Evolutionary conservation across 1,284 basidiomycete genomes (phyloP), one percentile per base, ranked within the genome.

Genomic region (Irpex sp.): DNA sequence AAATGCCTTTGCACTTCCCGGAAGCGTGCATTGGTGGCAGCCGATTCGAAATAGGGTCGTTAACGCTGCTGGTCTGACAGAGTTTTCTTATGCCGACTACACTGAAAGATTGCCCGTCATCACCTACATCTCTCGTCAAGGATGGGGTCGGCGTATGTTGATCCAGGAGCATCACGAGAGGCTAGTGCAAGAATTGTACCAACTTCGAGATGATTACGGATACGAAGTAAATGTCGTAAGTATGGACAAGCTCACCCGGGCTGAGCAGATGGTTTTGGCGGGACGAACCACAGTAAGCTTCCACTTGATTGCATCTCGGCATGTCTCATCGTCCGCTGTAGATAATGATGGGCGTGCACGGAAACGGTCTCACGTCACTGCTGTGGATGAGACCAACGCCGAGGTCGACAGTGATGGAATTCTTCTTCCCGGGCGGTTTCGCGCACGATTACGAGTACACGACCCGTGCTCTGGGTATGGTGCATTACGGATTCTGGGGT

Each of bases 341-440:
- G 90, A 89, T 94, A 68, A 83, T 94, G 84, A 88, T 94, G 83
- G 92, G 93, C 62, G 88, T 95, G 15, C 93, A 95, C 70, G 93
- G 93, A 7, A 93, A 94, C 71, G 93, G 92, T 51, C 75, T 95
- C 43, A 94, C 93, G 0, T 84, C 90, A 9, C 78, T 94, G 1
- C 71, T 95, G 4, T 95, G 92, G 93, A 94, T 95, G 92, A 86
- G 88, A 33, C 90, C 91, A 0, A 83, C 82, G 1, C 84, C 84
- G 8, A 79, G 86, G 15, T 81, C 89, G 17, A 93, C 91, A 0
- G 90, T 94, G 55, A 93, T 95, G 76, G 94, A 96, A 71, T 94
- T 95, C 75, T 94, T 95, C 77, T 94, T 79, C 74, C 92, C 93
- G 2, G 81, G 83, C 33, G 93, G 94, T 2, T 95, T 94, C 72